A percentile compares a stretch with the other conserved stretches of the same genome.
phyloP scores from a whole-genome alignment of 202 grass and related monocot species.

The Saccharum hybrid region DNA sequence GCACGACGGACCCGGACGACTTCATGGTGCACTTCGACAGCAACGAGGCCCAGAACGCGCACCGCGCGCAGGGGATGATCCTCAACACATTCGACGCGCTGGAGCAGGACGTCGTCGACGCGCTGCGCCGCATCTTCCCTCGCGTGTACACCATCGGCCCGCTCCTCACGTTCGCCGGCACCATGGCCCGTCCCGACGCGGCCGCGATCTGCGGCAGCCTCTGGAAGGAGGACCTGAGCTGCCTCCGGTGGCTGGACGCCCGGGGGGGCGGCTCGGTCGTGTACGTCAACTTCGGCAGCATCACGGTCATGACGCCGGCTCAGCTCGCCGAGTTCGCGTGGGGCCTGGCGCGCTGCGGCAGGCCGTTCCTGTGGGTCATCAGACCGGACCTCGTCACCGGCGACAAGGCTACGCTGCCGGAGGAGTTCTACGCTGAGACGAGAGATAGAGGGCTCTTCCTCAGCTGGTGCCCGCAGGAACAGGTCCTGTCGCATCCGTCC shows the following conservation, averaged over 20 bases:
- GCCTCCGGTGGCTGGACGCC: conserved; percentile 57
- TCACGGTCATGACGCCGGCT: conserved; percentile 54
- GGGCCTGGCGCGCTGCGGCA: conserved; percentile 62
- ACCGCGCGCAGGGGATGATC: conserved; percentile 58
- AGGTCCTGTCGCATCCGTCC: conserved; percentile 39
- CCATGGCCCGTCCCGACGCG: conserved; percentile 40
- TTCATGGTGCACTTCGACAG: conserved; percentile 61
- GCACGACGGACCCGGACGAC: conserved; percentile 60
- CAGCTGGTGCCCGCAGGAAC: conserved; percentile 66
- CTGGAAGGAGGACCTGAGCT: conserved; percentile 67
- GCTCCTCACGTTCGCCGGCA: conserved; percentile 38
- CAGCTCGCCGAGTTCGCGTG: conserved; percentile 72
- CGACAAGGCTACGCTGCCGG: conserved; percentile 46
- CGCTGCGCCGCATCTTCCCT: conserved; percentile 53
- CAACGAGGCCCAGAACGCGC: conserved; percentile 60
- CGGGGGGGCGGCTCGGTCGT: conserved; percentile 52
- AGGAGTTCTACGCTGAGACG: conserved; percentile 49
- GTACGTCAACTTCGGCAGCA: conserved; percentile 90
- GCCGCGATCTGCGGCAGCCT: conserved; percentile 52
- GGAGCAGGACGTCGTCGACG: conserved; percentile 52
- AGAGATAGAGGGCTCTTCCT: conserved; percentile 52
- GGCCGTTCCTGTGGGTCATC: conserved; percentile 67
- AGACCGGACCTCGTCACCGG: conserved; percentile 65
- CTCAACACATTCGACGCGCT: conserved; percentile 70
- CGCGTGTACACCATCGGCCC: conserved; percentile 61